These are phyloP conservation scores for Myriosclerotinia curreyana DNA, from an alignment of 2,329 filamentous ascomycete species.

Conservation along the genomic window DNA sequence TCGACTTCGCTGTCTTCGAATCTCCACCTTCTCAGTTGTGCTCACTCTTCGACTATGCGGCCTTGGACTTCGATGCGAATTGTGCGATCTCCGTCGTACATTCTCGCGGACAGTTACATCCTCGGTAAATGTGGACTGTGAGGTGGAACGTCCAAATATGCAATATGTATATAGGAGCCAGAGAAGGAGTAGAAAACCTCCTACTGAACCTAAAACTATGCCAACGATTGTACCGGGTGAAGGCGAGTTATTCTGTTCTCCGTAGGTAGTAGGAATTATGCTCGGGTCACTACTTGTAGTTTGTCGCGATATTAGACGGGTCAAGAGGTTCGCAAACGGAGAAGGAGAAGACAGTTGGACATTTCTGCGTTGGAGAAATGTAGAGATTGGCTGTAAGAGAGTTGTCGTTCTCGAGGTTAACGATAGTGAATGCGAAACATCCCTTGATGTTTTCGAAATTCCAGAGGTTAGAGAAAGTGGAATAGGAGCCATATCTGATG, in stretches of 20 bases:
- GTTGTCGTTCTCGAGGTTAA: constrained; percentile 1
- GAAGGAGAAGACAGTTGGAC: background rate
- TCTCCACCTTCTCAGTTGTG: constrained; percentile 34
- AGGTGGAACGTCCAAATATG: constrained; percentile 24
- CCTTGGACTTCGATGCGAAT: constrained; percentile 16
- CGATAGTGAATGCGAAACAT: background rate
- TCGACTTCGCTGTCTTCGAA: constrained; percentile 27
- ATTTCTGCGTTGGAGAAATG: constrained; percentile 2
- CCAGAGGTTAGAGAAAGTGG: background rate
- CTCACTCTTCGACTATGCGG: constrained; percentile 27
- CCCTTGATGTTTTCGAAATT: background rate
- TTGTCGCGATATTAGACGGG: constrained; percentile 8
- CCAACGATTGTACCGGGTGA: constrained; percentile 56
- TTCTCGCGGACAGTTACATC: constrained; percentile 28
- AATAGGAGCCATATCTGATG: constrained; percentile 16
- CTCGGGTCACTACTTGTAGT: background rate
- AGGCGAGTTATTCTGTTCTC: constrained; percentile 50
- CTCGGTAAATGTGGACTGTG: constrained; percentile 26
- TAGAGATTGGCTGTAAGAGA: constrained; percentile 1
- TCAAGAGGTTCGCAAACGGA: background rate
- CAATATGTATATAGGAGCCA: constrained; percentile 48
- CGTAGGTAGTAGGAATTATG: constrained; percentile 61
- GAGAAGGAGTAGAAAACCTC: constrained; percentile 51
- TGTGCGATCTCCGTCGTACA: constrained; percentile 27
- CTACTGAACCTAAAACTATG: constrained; percentile 55